Evolutionary conservation across 1,139 yeast genomes (phyloP).

Genomic region (Pichia sp.): DNA sequence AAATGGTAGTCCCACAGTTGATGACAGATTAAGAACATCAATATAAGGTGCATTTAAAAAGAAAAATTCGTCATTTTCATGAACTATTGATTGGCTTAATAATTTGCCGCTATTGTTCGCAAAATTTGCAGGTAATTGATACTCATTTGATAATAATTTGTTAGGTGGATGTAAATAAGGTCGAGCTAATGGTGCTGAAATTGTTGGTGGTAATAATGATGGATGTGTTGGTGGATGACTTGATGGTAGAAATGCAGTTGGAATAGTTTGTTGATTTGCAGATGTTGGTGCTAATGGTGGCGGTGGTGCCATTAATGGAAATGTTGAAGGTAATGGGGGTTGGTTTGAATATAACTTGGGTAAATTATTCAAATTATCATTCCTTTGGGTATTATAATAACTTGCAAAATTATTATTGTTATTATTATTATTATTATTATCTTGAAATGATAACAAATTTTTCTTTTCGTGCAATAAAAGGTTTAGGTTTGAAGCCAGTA

Average conservation of each 20-base stretch:
- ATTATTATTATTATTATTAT: neutral
- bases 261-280: neutral
- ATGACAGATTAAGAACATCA: constrained; percentile 35
- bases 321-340: neutral
- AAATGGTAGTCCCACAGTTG: constrained; percentile 33
- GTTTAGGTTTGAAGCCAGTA: constrained; percentile 2
- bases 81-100: neutral
- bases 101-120: neutral
- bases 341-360: neutral
- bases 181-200: constrained; percentile 13
- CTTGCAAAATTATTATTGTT: neutral
- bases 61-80: constrained; percentile 30
- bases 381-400: neutral
- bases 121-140: neutral
- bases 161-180: constrained; percentile 7
- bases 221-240: neutral
- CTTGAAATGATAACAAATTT: neutral
- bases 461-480: neutral
- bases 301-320: neutral
- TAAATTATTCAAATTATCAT: neutral
- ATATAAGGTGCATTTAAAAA: constrained; percentile 46
- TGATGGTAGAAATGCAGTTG: neutral
- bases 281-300: neutral
- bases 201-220: neutral
- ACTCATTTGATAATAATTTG: neutral